phyloP scores from a whole-genome alignment of 139 green algal genomes.

The Haematococcus sp. region DNA sequence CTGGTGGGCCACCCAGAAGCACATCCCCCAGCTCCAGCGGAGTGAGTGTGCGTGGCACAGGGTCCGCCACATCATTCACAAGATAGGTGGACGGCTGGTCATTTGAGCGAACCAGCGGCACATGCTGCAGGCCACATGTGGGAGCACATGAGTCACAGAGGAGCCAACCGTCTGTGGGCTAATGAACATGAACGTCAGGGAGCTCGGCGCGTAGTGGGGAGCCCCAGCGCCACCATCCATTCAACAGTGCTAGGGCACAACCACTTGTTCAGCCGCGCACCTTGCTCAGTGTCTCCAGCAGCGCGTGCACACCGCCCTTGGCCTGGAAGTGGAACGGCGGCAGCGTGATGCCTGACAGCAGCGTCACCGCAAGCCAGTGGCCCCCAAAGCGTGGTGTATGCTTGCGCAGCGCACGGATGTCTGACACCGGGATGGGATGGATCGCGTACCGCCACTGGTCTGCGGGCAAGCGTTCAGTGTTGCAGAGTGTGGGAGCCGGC shows the following conservation, averaged over 20 bases:
- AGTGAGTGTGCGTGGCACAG: slow-evolving; percentile 63
- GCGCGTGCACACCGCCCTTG: slow-evolving; percentile 55
- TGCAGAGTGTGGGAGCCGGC: no score
- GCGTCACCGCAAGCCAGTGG: slow-evolving; percentile 74
- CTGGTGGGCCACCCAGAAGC: slow-evolving; percentile 42
- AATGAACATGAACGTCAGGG: not conserved
- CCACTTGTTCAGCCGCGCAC: slow-evolving; percentile 23
- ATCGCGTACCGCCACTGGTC: slow-evolving; percentile 67
- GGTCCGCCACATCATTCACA: slow-evolving; percentile 79
- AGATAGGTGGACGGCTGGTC: slow-evolving; percentile 71
- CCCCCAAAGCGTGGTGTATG: slow-evolving; percentile 66
- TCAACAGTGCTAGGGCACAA: no score
- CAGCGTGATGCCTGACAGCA: slow-evolving; percentile 70
- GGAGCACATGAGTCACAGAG: not conserved
- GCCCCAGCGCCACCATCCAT: no score
- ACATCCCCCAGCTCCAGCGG: slow-evolving; percentile 58
- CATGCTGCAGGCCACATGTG: slow-evolving; percentile 43
- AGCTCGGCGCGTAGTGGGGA: no score
- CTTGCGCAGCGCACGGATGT: slow-evolving; percentile 71
- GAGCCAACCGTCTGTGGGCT: not conserved
- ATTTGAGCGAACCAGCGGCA: slow-evolving; percentile 45
- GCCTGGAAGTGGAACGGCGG: slow-evolving; percentile 75
- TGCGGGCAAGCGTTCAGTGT: no score
- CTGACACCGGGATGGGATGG: slow-evolving; percentile 74
- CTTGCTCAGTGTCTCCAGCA: slow-evolving; percentile 64